Evolutionary conservation across 192 early-diverging fungal species (phyloP), one percentile per base, ranked within the genome.

Genomic region (Coemansia sp.): DNA sequence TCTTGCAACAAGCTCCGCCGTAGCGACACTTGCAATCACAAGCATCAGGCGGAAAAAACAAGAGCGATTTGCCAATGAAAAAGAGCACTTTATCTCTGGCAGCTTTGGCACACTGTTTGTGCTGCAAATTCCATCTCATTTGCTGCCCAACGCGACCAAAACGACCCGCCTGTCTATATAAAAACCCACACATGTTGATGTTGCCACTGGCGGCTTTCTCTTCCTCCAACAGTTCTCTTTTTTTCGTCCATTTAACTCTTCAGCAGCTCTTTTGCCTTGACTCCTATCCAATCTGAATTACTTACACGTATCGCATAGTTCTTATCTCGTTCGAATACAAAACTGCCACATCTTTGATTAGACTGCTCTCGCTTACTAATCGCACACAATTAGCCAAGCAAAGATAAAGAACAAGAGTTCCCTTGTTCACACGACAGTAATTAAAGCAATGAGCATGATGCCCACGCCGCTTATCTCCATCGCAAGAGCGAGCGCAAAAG

Each of bases 321-420:
- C 39, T 59, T 59, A 40, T 59, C 58, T 42, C 48, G 45, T 29
- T 56, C 42, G 34, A 67, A 58, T 73, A 58, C 55, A 48, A 67
- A 64, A 74, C 35, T 40, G 35, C 71, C 65, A 74, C 65, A 34
- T 55, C 63, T 10, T 23, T 21, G 63, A 55, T 55, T 55, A 40
- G 16, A 16, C 39, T 23, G 35, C 23, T 42, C 39, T 29, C 51
- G 34, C 33, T 28, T 26, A 59, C 21, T 8, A 40, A 26, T 30
- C 21, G 21, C 4, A 37, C 7, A 37, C 35, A 37, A 20, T 49
- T n/a, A 49, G 46, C 46, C 15, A n/a, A 49, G 46, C 26, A 56
- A 55, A 30, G 5, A 43, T 18, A 52, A 13, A 33, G 1, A 8
- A 2, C 2, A 26, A 15, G 23, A 26, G 21, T 26, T 4, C 25